Evolutionary conservation across 371 early-diverging fungal genomes (phyloP), one percentile per base, ranked within the genome.

Genomic region (Batrachochytrium dendrobatidis): DNA sequence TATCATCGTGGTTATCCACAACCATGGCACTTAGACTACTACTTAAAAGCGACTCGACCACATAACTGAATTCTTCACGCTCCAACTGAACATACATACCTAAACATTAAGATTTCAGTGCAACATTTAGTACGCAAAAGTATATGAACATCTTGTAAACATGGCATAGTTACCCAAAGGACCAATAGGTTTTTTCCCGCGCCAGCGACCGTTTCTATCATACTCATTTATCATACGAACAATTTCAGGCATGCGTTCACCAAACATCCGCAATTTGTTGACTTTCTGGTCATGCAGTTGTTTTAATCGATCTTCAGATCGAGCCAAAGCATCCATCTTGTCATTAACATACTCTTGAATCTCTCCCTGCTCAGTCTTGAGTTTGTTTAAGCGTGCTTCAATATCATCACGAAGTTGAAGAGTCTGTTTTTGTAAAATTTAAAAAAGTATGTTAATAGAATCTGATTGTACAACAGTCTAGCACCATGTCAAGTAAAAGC

Each of bases 1-100:
- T 74, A 62, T 96, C 97, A 1, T 79, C 73, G 53, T 86, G 81
- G 32, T 66, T 75, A 22, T 84, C 82, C 22, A 94, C 94, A 45
- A 45, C 26, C 46, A 45, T 45, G 46, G 46, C 46, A 26, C 46
- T 45, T 26, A 45, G 3, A 5, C 24, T 5, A 5, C 24, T 12
- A 5, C 24, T 3, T 5, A 45, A 3, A 1, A 86, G 68, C 1
- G 83, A 71, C 62, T 95, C 94, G 30, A 94, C 67, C 0, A 82
- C 74, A 3, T 74, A 65, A 0, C 81, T 70, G 77, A 82, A 95
- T 54, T 82, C 68, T 3, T 76, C 76, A 24, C 84, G 57, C 49
- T 71, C 74, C n/a, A 94, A 66, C 56, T 81, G 82, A 29, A 92
- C 63, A 53, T 76, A 83, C 28, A 73, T 63, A 20, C 95, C 74